Evolutionary conservation across 768 basidiomycete genomes (phyloP).

Genomic region (Russula sp.): DNA sequence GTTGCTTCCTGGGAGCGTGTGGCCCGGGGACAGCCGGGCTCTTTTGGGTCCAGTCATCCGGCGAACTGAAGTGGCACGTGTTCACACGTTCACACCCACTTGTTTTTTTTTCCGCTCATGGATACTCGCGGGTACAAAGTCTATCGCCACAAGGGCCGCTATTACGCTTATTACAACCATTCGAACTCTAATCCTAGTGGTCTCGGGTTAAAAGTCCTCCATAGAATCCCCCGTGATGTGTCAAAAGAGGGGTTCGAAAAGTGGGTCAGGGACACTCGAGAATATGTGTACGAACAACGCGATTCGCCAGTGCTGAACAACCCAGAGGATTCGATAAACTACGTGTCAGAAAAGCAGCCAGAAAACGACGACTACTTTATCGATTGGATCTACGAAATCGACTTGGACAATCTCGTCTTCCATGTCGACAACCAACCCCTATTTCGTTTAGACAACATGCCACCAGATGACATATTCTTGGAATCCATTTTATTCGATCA

Average conservation of each 20-base stretch:
- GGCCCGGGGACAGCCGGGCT: too few relatives aligned
- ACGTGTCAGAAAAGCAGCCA: neutral
- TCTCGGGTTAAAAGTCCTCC: neutral
- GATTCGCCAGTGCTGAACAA: neutral
- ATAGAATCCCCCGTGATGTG: neutral
- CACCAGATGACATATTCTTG: neutral
- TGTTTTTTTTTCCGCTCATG: too few relatives aligned
- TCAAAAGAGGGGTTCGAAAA: neutral
- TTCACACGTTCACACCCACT: too few relatives aligned
- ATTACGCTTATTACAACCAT: neutral
- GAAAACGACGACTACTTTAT: neutral
- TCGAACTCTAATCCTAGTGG: neutral
- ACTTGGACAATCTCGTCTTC: constrained; percentile 1
- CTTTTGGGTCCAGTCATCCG: too few relatives aligned
- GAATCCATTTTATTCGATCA: neutral
- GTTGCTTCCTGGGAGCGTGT: too few relatives aligned
- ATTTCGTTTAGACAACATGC: neutral
- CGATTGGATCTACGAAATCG: neutral
- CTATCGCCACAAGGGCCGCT: neutral
- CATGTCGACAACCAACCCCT: neutral
- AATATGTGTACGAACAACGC: neutral
- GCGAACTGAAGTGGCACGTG: too few relatives aligned
- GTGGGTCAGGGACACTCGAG: neutral
- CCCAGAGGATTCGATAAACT: neutral
- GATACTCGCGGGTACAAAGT: neutral